Conservation (phyloP, 495 filamentous ascomycete species). For the Lepidopterella palustris region DNA sequence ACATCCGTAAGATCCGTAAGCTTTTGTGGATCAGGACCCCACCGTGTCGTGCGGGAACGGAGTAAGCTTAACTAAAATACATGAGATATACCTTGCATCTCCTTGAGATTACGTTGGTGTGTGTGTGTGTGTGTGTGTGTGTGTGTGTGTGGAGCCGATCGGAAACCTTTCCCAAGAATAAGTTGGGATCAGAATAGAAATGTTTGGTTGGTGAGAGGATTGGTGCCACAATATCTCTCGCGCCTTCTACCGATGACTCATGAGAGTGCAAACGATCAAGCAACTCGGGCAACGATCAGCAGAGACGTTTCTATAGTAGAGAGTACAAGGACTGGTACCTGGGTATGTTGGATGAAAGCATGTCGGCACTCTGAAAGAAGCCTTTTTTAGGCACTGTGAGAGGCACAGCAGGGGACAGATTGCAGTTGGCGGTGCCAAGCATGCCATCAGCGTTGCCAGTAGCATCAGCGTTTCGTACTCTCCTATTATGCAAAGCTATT, state of each 20-base stretch:
- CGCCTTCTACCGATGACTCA: neutral
- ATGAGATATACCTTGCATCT: slow-evolving; percentile 3
- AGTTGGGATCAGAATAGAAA: neutral
- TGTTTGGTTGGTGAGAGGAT: too few relatives aligned
- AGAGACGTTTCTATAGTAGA: neutral
- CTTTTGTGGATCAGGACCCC: neutral
- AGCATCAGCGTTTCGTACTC: too few relatives aligned
- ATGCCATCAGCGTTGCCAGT: too few relatives aligned
- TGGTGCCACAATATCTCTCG: too few relatives aligned
- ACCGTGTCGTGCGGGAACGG: slow-evolving; percentile 13
- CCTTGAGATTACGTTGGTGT: slow-evolving; percentile 10
- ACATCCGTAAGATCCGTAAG: neutral
- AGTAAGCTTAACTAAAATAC: slow-evolving; percentile 25
- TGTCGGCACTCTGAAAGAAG: too few relatives aligned
- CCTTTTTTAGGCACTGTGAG: neutral
- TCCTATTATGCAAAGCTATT: too few relatives aligned
- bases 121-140: too few relatives aligned
- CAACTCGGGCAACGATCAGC: neutral
- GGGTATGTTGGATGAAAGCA: neutral
- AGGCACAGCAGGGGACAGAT: neutral
- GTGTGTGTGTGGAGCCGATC: slow-evolving; percentile 26
- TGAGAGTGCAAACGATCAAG: neutral
- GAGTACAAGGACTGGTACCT: neutral
- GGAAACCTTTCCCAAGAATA: slow-evolving; percentile 13
- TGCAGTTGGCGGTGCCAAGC: neutral